These are phyloP conservation scores for Tricholoma terreum DNA, from an alignment of 768 basidiomycete genomes.

Conservation along the genomic window DNA sequence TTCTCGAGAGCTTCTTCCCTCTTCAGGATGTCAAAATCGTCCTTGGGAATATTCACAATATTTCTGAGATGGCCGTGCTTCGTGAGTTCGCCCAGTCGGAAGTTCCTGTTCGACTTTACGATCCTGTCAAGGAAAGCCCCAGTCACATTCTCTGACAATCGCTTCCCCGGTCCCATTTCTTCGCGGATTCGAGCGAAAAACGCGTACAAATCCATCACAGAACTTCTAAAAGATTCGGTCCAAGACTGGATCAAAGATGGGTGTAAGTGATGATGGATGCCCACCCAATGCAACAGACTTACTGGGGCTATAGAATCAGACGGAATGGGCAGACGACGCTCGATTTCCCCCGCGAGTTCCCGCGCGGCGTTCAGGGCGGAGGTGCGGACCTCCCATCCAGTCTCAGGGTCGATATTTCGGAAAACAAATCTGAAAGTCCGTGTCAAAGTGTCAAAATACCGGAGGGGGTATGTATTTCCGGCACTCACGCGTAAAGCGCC, in stretches of 20 bases:
- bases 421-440: constrained; percentile 16
- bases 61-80: constrained; percentile 6
- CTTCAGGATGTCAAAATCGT: background rate
- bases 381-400: constrained; percentile 15
- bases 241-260: background rate
- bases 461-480: background rate
- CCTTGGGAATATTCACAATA: background rate
- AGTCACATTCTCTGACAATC: constrained; percentile 4
- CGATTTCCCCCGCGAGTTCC: constrained; percentile 6
- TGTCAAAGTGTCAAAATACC: background rate
- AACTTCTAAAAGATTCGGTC: background rate
- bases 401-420: constrained; percentile 20
- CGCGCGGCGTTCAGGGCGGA: constrained; percentile 12
- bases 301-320: constrained; percentile 1
- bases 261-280: background rate
- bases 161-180: constrained; percentile 6
- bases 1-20: constrained; percentile 13
- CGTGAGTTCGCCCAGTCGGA: constrained; percentile 4
- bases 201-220: background rate
- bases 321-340: constrained; percentile 8
- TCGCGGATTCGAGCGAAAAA: background rate
- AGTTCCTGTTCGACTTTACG: constrained; percentile 12
- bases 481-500: constrained; percentile 16
- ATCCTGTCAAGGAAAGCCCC: constrained; percentile 17
- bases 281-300: background rate